These are phyloP conservation scores for Pseudohyphozyma bogoriensis DNA, from an alignment of 768 basidiomycete species.

Conservation along the genomic window DNA sequence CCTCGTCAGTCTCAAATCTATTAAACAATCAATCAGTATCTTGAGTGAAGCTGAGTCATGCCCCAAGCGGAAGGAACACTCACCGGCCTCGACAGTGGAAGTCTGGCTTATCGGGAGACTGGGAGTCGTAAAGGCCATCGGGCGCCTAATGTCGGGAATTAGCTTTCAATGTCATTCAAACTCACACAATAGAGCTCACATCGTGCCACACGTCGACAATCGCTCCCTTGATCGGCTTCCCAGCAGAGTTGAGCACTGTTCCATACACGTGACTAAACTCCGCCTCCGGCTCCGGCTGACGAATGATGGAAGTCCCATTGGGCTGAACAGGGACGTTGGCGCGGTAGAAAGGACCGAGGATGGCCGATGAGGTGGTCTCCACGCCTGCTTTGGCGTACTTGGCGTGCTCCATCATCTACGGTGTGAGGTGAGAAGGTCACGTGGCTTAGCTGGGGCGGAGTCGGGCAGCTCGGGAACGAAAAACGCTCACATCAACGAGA, in stretches of 20 bases:
- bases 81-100: constrained; percentile 33
- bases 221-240: constrained; percentile 31
- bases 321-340: constrained; percentile 18
- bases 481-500: constrained; percentile 28
- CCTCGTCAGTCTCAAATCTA: constrained; percentile 31
- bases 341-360: constrained; percentile 34
- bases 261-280: constrained; percentile 25
- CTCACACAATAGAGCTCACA: neutral
- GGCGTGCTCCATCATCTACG: constrained; percentile 15
- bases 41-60: no score
- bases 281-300: constrained; percentile 21
- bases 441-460: neutral
- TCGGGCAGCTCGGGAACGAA: neutral
- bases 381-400: constrained; percentile 7
- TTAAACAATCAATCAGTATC: no score
- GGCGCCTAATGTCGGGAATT: neutral
- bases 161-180: neutral
- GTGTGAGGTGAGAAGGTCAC: neutral
- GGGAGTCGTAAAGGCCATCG: constrained; percentile 33
- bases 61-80: no score
- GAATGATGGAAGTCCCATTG: constrained; percentile 30
- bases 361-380: constrained; percentile 24
- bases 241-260: constrained; percentile 5
- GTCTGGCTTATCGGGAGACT: constrained; percentile 31
- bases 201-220: constrained; percentile 32